Base-by-base conservation (phyloP, 2,329 filamentous ascomycete species). In the Corniculantispora saksenae region DNA sequence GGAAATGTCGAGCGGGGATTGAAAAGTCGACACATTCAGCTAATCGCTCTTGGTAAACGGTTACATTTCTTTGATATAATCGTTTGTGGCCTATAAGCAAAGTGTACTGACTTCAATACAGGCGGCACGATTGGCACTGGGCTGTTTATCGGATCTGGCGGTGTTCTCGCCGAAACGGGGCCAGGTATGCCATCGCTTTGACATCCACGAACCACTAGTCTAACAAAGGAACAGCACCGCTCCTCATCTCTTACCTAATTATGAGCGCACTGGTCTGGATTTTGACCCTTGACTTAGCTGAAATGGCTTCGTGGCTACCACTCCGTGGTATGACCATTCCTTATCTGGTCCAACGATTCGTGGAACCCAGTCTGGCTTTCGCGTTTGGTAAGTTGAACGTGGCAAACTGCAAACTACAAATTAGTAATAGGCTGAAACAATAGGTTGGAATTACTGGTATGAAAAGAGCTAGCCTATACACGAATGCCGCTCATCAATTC, bases 301-400 rank as follows among this genome's bases (percentile, higher is more conserved):
- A 85, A 72, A 83, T 85, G 78, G 79, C 78, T n/a, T 79, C 82
- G 13, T 83, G 81, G 61, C 73, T 83, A 40, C 82, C 83, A 0
- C 75, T 83, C 40, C 75, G 80, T 25, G 77, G 80, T 23, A 54
- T 65, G 50, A 65, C 63, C 5, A 55, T 62, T 78, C 80, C 17
- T 77, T 84, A 84, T 61, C 78, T 82, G 57, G 80, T 79, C 48
- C 76, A 74, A 6, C 78, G 82, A 4, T 84, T 82, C 67, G 79
- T 83, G 6, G 83, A 86, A 68, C 79, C 81, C 1, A 80, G 80
- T n/a, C 72, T 86, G 43, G 84, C 82, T 3, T 84, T 84, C 66
- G 80, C 79, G 56, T 76, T 59, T 38, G 62, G 62, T 60, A 47
- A 9, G 62, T 55, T 6, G 19, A 5, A 19, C 13, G 13, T 9